phyloP scores from a whole-genome alignment of 1,284 basidiomycete genomes.

The Fomitopsis palustris region DNA sequence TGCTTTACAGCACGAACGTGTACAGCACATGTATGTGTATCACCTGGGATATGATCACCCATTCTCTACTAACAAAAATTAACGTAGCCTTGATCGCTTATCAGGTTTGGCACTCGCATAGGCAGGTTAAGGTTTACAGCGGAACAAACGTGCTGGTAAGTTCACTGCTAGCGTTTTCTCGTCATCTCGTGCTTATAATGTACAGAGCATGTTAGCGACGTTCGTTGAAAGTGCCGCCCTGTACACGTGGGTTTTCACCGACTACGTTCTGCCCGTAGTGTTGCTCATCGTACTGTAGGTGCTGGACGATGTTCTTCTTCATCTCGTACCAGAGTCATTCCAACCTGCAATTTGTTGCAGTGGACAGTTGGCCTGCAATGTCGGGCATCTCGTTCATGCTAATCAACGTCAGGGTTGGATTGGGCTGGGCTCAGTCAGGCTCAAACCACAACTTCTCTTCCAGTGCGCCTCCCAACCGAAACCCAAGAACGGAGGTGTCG shows the following conservation, averaged over 20 bases:
- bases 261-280: neutral
- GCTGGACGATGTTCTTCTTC: slow-evolving; percentile 3
- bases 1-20: neutral
- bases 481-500: neutral
- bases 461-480: neutral
- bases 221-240: slow-evolving; percentile 5
- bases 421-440: slow-evolving; percentile 2
- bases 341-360: neutral
- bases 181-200: neutral
- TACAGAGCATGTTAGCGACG: neutral
- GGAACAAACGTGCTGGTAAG: slow-evolving; percentile 1
- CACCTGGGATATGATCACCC: too few relatives aligned
- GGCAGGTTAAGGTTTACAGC: neutral
- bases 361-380: neutral
- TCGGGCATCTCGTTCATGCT: slow-evolving; percentile 7
- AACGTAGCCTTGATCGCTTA: neutral
- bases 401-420: slow-evolving; percentile 5
- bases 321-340: neutral
- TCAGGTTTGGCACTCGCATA: neutral
- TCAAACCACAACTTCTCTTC: neutral
- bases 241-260: neutral
- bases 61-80: neutral
- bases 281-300: neutral
- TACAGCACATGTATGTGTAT: neutral
- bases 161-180: too few relatives aligned